These are phyloP conservation scores for Tylopilus subfusipes DNA, from an alignment of 768 basidiomycete genomes.

Conservation along the genomic window DNA sequence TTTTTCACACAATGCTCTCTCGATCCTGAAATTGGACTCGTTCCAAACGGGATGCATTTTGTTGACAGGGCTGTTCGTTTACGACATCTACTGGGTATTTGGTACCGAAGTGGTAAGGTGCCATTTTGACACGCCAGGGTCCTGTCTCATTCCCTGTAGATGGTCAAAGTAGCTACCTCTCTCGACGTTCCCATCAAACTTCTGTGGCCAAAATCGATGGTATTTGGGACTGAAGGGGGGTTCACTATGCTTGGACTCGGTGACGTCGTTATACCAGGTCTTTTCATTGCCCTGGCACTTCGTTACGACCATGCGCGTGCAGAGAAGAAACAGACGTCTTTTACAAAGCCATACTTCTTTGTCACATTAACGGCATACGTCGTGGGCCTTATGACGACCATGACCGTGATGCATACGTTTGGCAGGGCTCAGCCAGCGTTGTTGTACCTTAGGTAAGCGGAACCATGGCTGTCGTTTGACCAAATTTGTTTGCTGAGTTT, in stretches of 20 bases:
- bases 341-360: constrained; percentile 73
- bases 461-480: neutral
- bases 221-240: constrained; percentile 48
- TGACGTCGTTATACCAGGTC: constrained; percentile 68
- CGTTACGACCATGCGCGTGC: constrained; percentile 73
- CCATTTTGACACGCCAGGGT: neutral
- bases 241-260: constrained; percentile 92
- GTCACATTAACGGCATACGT: constrained; percentile 70
- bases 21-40: constrained; percentile 80
- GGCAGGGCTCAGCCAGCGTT: constrained; percentile 84
- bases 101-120: constrained; percentile 74
- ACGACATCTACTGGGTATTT: constrained; percentile 96
- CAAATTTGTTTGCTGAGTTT: neutral
- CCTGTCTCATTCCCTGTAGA: constrained; percentile 42
- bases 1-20: constrained; percentile 76
- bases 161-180: constrained; percentile 89
- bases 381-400: constrained; percentile 67
- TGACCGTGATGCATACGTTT: constrained; percentile 80
- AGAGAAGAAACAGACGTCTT: constrained; percentile 32
- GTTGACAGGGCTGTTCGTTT: constrained; percentile 81
- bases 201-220: constrained; percentile 72
- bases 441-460: constrained; percentile 77
- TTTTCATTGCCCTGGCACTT: constrained; percentile 79
- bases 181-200: constrained; percentile 94
- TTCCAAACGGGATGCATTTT: constrained; percentile 85